Evolutionary conservation across 495 filamentous ascomycete species (phyloP), one percentile per base, ranked within the genome.

Genomic region (Talaromyces trachyspermus): DNA sequence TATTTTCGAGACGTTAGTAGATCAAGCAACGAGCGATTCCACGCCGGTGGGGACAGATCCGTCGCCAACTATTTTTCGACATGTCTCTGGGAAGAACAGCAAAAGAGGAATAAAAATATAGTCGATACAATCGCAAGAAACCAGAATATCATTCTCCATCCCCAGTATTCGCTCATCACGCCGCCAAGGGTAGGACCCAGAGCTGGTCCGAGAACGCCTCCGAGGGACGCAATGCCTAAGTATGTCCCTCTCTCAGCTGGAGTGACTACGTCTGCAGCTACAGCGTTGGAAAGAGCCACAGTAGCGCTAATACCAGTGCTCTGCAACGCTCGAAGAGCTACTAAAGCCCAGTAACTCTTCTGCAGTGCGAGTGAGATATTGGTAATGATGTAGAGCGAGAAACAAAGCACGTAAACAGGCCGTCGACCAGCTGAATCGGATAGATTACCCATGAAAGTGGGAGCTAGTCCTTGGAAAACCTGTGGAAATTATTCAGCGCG

Each of bases 11-110:
- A 49, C 15, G 55, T 44, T 17, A 60, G 52, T 39, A 61, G 66
- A 39, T 45, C 56, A 11, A 63, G 58, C 44, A 68, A 15, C 9
- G 54, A 58, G n/a, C 3, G 2, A 43, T 68, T 68, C 62, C 65
- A 69, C 46, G 45, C 52, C 15, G 64, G 67, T 4, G 43, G 43
- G 43, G 11, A 46, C 26, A 15, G 52, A 54, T 19, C 85, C 86
- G 57, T 88, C 82, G 0, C 81, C 85, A 1, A 89, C 85, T 3
- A 90, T 74, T 10, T 76, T 80, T 8, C 85, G 70, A 45, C 72
- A 76, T 4, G 85, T 89, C 61, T 88, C 85, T 5, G 84, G 84
- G n/a, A 86, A 68, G 12, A 68, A 55, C 30, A 85, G 27, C 9
- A 72, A 37, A 49, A 77, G 79, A 2, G 72, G 58, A 2, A 59